A percentile compares a stretch with the other conserved stretches of the same genome.
Evolutionary conservation across 176 grass and related monocot genomes (phyloP).

Genomic region (Themeda triandra): DNA sequence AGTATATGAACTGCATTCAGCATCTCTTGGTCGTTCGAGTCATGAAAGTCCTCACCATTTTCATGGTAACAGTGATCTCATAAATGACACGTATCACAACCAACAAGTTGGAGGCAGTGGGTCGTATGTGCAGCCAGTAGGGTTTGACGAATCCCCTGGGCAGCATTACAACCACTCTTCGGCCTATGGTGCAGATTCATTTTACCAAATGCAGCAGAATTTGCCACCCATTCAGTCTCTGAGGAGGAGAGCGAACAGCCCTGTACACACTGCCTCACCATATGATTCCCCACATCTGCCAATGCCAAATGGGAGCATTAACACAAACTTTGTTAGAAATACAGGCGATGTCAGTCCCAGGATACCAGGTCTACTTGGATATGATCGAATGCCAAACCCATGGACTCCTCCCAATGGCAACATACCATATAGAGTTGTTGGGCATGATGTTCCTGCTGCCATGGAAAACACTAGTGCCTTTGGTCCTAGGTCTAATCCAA

Average conservation of each 20-base stretch:
- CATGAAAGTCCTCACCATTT: conserved; percentile 59
- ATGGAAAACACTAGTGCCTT: conserved; percentile 30
- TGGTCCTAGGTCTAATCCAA: conserved; percentile 52
- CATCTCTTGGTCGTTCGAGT: conserved; percentile 38
- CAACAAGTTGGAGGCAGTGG: conserved; percentile 49
- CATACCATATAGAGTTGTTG: conserved; percentile 50
- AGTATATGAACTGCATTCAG: conserved; percentile 47
- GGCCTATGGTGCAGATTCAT: conserved; percentile 62
- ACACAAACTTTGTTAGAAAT: conserved; percentile 51
- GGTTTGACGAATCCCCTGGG: conserved; percentile 49
- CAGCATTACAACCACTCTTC: conserved; percentile 61
- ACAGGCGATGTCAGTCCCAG: conserved; percentile 72
- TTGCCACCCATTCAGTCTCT: conserved; percentile 67
- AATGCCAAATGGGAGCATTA: conserved; percentile 58
- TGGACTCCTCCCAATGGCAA: conserved; percentile 42
- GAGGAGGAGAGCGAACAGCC: conserved; percentile 54
- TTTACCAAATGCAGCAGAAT: conserved; percentile 77
- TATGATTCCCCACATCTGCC: conserved; percentile 46
- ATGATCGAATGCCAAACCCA: conserved; percentile 49
- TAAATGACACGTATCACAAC: conserved; percentile 61
- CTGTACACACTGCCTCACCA: conserved; percentile 41
- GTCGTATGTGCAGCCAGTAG: conserved; percentile 32
- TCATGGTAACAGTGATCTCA: conserved; percentile 36
- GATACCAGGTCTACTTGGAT: conserved; percentile 37
- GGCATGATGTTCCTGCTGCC: conserved; percentile 54